Conservation (phyloP, 306 rosid genomes). For the Casuarina equisetifolia region DNA sequence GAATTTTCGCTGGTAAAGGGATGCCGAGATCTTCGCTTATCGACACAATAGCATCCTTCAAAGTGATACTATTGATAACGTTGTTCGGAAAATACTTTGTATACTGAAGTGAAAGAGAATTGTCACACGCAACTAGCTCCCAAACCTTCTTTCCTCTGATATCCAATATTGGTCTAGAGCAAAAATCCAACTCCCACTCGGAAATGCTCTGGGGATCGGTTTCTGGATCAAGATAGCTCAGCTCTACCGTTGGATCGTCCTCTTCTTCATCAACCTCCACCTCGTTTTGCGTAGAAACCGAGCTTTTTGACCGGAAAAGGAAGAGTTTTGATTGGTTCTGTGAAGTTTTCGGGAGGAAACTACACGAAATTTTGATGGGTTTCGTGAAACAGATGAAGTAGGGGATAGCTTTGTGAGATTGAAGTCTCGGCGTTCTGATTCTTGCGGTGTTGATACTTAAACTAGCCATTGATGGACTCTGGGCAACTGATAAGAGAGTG, state of each 20-base stretch:
- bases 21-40: constrained; percentile 62
- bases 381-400: constrained; percentile 26
- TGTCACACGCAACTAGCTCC: constrained; percentile 91
- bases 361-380: constrained; percentile 36
- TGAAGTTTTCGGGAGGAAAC: constrained; percentile 10
- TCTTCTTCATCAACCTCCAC: constrained; percentile 32
- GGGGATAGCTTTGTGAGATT: constrained; percentile 34
- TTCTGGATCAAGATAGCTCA: constrained; percentile 70
- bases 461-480: constrained; percentile 64
- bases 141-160: constrained; percentile 89
- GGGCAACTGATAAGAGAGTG: background rate
- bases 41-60: constrained; percentile 69
- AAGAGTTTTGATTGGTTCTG: constrained; percentile 28
- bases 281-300: constrained; percentile 54
- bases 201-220: constrained; percentile 54
- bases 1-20: constrained; percentile 74
- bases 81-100: constrained; percentile 91
- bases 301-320: constrained; percentile 55
- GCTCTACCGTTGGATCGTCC: constrained; percentile 76
- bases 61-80: constrained; percentile 84
- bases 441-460: constrained; percentile 68
- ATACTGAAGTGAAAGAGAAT: constrained; percentile 72
- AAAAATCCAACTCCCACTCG: constrained; percentile 92
- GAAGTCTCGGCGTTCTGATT: constrained; percentile 52
- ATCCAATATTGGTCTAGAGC: constrained; percentile 92